A percentile compares a stretch with the other conserved stretches of the same genome.
These are phyloP conservation scores for Coemansia sp. DNA, from an alignment of 192 early-diverging fungal species.

Conservation along the genomic window DNA sequence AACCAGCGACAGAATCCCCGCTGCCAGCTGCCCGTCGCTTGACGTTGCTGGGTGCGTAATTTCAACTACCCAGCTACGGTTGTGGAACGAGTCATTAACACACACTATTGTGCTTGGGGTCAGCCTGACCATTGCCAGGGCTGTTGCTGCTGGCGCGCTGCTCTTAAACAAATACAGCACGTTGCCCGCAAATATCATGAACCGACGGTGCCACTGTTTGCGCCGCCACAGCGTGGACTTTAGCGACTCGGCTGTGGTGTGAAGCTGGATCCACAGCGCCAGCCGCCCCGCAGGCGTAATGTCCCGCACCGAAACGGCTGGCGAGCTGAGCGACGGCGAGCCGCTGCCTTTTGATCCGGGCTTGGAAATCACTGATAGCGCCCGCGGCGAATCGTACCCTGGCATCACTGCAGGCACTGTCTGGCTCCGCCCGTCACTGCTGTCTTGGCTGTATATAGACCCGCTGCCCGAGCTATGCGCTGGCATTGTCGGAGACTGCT, in stretches of 20 bases:
- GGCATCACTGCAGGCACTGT: not conserved
- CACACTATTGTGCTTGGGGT: constrained; percentile 37
- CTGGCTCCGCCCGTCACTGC: constrained; percentile 15
- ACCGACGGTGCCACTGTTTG: constrained; percentile 54
- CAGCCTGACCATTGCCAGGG: constrained; percentile 33
- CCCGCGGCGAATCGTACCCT: constrained; percentile 12
- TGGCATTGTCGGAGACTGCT: constrained; percentile 14
- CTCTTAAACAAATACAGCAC: constrained; percentile 51
- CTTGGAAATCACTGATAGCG: constrained; percentile 17
- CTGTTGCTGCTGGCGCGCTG: constrained; percentile 45
- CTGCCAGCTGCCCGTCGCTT: not conserved
- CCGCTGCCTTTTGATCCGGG: constrained; percentile 20
- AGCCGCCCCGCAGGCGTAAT: constrained; percentile 51
- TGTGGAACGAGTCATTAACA: constrained; percentile 52
- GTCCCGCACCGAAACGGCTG: constrained; percentile 37
- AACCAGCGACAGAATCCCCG: not conserved
- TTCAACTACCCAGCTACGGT: constrained; percentile 53
- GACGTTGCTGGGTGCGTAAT: constrained; percentile 24
- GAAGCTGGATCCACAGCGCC: constrained; percentile 48
- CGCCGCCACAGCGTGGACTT: constrained; percentile 43
- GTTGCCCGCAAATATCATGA: constrained; percentile 51
- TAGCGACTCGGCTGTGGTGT: constrained; percentile 23
- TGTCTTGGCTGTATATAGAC: constrained; percentile 31
- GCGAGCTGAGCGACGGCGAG: constrained; percentile 8
- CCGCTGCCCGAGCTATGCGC: constrained; percentile 30